These are phyloP conservation scores for Citrus hindsii DNA, from an alignment of 345 rosid genomes.

Conservation along the genomic window DNA sequence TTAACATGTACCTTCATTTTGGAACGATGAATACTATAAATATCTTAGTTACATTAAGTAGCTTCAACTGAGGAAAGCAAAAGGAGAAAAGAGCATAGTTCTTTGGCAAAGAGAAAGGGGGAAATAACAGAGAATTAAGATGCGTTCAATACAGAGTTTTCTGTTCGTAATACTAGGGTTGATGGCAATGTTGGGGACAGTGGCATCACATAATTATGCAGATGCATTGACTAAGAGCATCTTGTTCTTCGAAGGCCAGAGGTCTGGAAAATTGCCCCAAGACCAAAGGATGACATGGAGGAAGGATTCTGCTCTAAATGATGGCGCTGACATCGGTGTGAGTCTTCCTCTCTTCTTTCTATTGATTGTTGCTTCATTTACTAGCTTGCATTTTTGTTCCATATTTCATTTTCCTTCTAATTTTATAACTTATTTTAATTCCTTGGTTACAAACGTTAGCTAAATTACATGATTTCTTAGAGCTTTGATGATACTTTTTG, in stretches of 20 bases:
- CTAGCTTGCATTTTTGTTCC: too few relatives aligned
- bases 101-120: too few relatives aligned
- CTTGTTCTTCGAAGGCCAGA: slow-evolving; percentile 70
- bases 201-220: slow-evolving; percentile 43
- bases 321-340: slow-evolving; percentile 43
- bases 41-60: too few relatives aligned
- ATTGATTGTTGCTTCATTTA: background rate
- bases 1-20: too few relatives aligned
- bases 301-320: slow-evolving; percentile 53
- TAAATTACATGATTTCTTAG: too few relatives aligned
- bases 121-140: background rate
- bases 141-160: background rate
- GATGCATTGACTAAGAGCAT: slow-evolving; percentile 59
- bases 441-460: too few relatives aligned
- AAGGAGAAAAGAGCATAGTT: too few relatives aligned
- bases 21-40: too few relatives aligned
- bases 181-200: background rate
- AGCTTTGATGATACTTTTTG: too few relatives aligned
- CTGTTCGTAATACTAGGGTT: too few relatives aligned
- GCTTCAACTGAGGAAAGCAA: too few relatives aligned
- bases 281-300: slow-evolving; percentile 57
- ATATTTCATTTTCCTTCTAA: too few relatives aligned
- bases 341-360: background rate
- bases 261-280: slow-evolving; percentile 55
- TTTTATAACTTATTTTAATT: background rate